Evolutionary conservation across 2,329 filamentous ascomycete genomes (phyloP), one percentile per base, ranked within the genome.

Genomic region (Bipolaris sorokiniana): DNA sequence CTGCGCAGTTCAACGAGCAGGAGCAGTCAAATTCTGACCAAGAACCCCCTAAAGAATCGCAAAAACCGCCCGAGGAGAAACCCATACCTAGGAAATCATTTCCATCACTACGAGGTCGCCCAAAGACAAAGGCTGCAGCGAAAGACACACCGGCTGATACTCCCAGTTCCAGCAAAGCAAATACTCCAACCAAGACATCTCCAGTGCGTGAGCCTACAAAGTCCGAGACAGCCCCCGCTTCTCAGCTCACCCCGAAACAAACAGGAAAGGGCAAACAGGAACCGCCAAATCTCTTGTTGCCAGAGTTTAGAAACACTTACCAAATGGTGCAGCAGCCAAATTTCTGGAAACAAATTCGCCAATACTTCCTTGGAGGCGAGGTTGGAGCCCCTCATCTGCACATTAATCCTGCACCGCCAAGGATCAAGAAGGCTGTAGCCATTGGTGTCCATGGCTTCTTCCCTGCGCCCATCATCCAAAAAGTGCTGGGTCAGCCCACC

Each of bases 371-470:
- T 68, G 82, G 67, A 60, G 80, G 74, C 71, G 90, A 51, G 79
- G 83, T 28, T 81, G 84, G 88, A 48, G 75, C 82, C 7, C 81
- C 85, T 3, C 82, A 97, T 73, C 86, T 97, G 5, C 89, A 87
- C 64, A 84, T 91, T 31, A 79, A 86, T 6, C 87, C 87, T 42
- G 86, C 90, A 7, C 82, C 86, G 0, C 90, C 87, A 1, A 89
- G 85, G 63, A 87, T 98, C 45, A 91, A 87, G 70, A 95, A 90
- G 64, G 95, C 95, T 11, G 83, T 99, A 5, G 92, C 93, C 1
- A 97, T 99, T 64, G 95, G 95, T 37, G 87, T 99, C 1, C 95
- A 99, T 75, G 95, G 95, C 0, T 90, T 96, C 58, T 97, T 98
- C 64, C 95, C 95, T 1, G 92, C 92, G 0, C 86, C 90, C 0